Conservation (phyloP, 768 basidiomycete genomes). For the Polyporus arcularius region DNA sequence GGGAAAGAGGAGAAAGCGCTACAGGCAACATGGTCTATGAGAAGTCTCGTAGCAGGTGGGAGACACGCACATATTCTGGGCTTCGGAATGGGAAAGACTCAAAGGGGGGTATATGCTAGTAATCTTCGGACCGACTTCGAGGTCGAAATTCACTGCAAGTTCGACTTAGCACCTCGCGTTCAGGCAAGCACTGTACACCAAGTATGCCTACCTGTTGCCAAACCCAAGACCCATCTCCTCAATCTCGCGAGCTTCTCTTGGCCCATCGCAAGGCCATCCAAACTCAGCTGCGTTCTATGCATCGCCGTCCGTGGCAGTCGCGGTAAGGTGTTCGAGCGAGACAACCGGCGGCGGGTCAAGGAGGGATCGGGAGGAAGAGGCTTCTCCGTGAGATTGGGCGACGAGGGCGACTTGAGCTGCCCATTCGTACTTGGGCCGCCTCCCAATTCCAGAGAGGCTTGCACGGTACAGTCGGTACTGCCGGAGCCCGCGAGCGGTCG, state of each 20-base stretch:
- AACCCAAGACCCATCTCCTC: slow-evolving; percentile 65
- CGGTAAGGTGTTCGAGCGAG: slow-evolving; percentile 51
- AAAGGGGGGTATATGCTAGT: slow-evolving; percentile 69
- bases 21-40: not conserved
- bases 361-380: slow-evolving; percentile 5
- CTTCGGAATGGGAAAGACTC: slow-evolving; percentile 63
- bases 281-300: slow-evolving; percentile 25
- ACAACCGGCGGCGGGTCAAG: slow-evolving; percentile 28
- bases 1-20: slow-evolving; percentile 95
- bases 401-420: slow-evolving; percentile 36
- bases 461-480: not conserved
- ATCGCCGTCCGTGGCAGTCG: slow-evolving; percentile 32
- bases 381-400: slow-evolving; percentile 26
- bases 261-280: slow-evolving; percentile 48
- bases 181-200: not conserved
- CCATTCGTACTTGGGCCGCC: not conserved
- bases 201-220: slow-evolving; percentile 58
- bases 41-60: not conserved
- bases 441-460: not conserved
- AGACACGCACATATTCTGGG: slow-evolving; percentile 78
- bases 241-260: slow-evolving; percentile 49
- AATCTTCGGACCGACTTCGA: slow-evolving; percentile 83
- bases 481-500: slow-evolving; percentile 5
- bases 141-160: slow-evolving; percentile 77
- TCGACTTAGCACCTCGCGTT: not conserved